Evolutionary conservation across 495 filamentous ascomycete species (phyloP), one percentile per base, ranked within the genome.

Genomic region (Staphylotrichum longicolle): DNA sequence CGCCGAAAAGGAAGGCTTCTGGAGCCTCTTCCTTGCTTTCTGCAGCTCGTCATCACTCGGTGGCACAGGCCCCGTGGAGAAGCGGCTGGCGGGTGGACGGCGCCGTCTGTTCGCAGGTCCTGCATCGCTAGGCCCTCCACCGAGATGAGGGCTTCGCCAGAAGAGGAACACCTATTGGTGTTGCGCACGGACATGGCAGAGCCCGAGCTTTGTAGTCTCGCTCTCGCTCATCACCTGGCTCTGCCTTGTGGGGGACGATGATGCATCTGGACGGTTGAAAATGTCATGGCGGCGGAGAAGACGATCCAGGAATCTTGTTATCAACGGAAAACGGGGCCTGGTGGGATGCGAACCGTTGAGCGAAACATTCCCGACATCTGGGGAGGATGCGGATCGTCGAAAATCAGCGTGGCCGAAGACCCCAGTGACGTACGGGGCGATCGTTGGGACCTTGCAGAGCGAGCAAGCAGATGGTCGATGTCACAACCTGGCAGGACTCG

Each of bases 181-280:
- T 53, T 34, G 53, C 64, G 67, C 67, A 69, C 67, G 56, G 67
- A 66, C 64, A 8, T 27, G 50, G 50, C 67, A 35, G 11, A 15
- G 30, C 12, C 14, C 41, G 7, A 30, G 27, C 7, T 32, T 32
- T 27, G 15, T 3, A 46, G 46, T 32, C 15, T 11, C 2, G 20
- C 7, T 30, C 20, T 14, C 7, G 2, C 3, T 32, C 12, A 14
- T 46, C 44, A 46, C 37, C 37, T 39, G 37, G 5, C 10, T 39
- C 37, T 39, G 37, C 10, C 20, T 27, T 27, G 20, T 27, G 20
- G 20, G 20, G 20, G 20, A 27, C 20, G 20, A 27, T 27, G 20
- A 27, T 27, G 20, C 20, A 27, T 27, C 20, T 27, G 1, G 20
- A 27, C 20, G 20, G 20, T 27, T 27, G 20, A 1, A 1, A 27